These are phyloP conservation scores for Bassia scoparia DNA, from an alignment of 148 eudicot species.

Conservation along the genomic window DNA sequence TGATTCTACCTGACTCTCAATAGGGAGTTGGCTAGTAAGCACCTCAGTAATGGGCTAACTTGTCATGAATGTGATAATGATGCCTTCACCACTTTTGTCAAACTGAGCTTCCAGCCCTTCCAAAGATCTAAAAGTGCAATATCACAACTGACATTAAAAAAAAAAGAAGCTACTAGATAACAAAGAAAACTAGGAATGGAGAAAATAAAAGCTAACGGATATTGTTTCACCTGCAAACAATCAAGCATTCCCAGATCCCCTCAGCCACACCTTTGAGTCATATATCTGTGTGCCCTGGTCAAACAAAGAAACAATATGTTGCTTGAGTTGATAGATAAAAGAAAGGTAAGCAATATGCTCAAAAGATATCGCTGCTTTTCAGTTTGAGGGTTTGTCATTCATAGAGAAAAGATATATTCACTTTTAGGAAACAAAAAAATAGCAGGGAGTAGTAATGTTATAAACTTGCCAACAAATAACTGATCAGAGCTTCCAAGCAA, in stretches of 20 bases:
- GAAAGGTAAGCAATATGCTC: neutral
- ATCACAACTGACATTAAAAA: constrained; percentile 1
- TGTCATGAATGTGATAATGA: constrained; percentile 93
- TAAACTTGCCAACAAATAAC: too few relatives aligned
- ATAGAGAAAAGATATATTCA: neutral
- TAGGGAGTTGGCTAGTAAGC: constrained; percentile 93
- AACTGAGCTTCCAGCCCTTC: constrained; percentile 99
- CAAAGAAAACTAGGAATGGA: neutral
- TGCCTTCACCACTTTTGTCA: constrained; percentile 99
- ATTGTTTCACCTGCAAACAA: constrained; percentile 80
- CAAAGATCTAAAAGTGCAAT: constrained; percentile 66
- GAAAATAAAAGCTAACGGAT: neutral
- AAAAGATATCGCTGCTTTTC: neutral
- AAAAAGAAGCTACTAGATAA: neutral
- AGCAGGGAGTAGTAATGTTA: neutral
- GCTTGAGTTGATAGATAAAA: constrained; percentile 14
- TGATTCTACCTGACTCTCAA: constrained; percentile 83
- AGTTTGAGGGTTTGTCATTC: neutral
- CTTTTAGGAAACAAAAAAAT: neutral
- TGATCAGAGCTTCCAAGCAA: neutral
- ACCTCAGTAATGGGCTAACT: constrained; percentile 88
- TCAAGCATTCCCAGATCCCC: constrained; percentile 99
- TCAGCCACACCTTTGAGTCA: constrained; percentile 99
- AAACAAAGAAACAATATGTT: constrained; percentile 17
- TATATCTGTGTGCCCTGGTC: constrained; percentile 92